A percentile compares a stretch with the other conserved stretches of the same genome.
phyloP scores from a whole-genome alignment of 768 basidiomycete species.

The Hydnomerulius pinastri region DNA sequence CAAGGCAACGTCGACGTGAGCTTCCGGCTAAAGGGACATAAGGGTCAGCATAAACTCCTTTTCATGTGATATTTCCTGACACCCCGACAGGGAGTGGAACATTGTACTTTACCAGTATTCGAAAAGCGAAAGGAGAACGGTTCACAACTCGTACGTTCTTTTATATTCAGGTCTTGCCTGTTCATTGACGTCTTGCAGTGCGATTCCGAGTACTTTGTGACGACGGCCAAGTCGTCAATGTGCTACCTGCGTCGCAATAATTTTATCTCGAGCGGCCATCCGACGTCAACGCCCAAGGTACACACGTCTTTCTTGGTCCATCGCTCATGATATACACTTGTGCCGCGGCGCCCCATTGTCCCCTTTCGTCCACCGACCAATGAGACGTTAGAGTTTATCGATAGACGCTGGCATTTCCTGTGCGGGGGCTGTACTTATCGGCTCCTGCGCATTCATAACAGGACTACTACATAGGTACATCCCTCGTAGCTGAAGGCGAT shows the following conservation, averaged over 20 bases:
- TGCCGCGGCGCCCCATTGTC: too few species aligned
- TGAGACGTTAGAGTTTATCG: too few species aligned
- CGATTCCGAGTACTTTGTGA: conserved; percentile 70
- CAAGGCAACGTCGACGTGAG: conserved; percentile 79
- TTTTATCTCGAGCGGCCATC: too few species aligned
- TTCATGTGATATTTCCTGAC: neutral
- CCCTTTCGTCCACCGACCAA: too few species aligned
- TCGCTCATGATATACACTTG: too few species aligned
- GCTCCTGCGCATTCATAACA: too few species aligned
- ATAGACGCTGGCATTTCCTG: too few species aligned
- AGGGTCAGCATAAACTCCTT: conserved; percentile 42
- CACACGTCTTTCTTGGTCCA: too few species aligned
- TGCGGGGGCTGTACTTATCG: too few species aligned
- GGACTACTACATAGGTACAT: too few species aligned
- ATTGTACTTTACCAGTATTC: conserved; percentile 81
- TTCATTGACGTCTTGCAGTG: conserved; percentile 38
- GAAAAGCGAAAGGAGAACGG: conserved; percentile 68
- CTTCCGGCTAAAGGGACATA: conserved; percentile 73
- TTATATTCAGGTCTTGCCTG: neutral
- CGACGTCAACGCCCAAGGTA: too few species aligned
- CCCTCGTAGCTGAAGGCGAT: too few species aligned
- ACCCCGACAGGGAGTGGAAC: conserved; percentile 61
- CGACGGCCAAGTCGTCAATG: conserved; percentile 51
- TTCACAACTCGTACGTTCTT: conserved; percentile 59
- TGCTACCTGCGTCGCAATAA: conserved; percentile 11